Conservation (phyloP, 441 rosid species). For the Croton setiger region DNA sequence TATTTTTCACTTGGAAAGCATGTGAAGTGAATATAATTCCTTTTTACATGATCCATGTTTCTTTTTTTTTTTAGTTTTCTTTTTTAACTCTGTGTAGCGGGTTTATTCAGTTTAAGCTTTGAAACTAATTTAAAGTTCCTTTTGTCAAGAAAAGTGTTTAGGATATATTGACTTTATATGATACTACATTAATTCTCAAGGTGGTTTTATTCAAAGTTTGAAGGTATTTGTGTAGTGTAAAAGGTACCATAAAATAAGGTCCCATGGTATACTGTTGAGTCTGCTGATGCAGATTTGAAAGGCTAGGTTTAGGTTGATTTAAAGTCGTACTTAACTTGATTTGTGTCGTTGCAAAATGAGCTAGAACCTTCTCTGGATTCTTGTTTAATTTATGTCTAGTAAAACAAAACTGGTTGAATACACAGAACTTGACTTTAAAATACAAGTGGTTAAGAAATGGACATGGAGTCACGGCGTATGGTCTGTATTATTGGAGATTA, state of each 20-base stretch:
- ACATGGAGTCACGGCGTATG: background rate
- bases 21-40: background rate
- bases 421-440: background rate
- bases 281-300: background rate
- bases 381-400: background rate
- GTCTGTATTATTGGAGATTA: background rate
- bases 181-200: background rate
- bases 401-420: background rate
- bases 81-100: background rate
- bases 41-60: background rate
- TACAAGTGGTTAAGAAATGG: background rate
- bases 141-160: constrained; percentile 1
- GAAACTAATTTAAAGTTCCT: background rate
- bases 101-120: background rate
- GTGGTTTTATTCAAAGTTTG: background rate
- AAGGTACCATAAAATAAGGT: background rate
- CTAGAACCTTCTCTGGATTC: background rate
- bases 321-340: background rate
- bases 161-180: background rate
- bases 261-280: background rate
- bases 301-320: background rate
- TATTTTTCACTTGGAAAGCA: constrained; percentile 8
- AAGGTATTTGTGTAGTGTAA: background rate
- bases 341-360: background rate
- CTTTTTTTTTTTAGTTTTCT: background rate